Conservation (phyloP, 2,329 filamentous ascomycete genomes). For the Tolypocladium guangdongense region DNA sequence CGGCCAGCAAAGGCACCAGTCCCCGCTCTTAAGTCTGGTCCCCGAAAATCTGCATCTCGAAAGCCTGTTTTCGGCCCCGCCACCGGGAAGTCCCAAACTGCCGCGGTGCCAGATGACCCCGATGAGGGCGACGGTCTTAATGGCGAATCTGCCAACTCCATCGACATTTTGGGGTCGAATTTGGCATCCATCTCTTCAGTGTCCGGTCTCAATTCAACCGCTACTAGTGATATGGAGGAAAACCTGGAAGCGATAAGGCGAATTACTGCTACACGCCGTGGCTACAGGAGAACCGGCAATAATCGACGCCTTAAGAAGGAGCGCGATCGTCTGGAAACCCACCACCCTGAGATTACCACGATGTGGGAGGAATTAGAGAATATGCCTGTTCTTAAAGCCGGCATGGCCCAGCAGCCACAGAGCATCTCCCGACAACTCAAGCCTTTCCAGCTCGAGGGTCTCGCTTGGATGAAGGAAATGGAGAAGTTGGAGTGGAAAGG, state of each 20-base stretch:
- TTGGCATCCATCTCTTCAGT: background rate
- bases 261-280: conserved; percentile 20
- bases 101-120: background rate
- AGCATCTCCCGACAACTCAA: conserved; percentile 79
- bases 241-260: conserved; percentile 4
- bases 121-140: background rate
- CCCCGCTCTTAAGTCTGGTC: background rate
- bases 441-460: conserved; percentile 83
- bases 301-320: conserved; percentile 27
- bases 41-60: background rate
- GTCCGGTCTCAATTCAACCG: conserved; percentile 4
- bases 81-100: background rate
- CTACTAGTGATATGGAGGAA: conserved; percentile 12
- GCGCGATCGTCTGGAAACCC: conserved; percentile 56
- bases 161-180: background rate
- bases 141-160: background rate
- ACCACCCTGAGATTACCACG: conserved; percentile 67
- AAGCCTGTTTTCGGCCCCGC: background rate
- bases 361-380: conserved; percentile 77
- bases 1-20: background rate
- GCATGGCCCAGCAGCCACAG: conserved; percentile 38
- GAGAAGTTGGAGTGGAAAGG: conserved; percentile 79
- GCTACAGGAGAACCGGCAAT: conserved; percentile 16
- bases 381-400: conserved; percentile 52
- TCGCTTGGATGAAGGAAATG: conserved; percentile 91